A percentile compares a stretch with the other conserved stretches of the same genome.
These are phyloP conservation scores for Kwoniella dejecticola DNA, from an alignment of 768 basidiomycete genomes.

Conservation along the genomic window DNA sequence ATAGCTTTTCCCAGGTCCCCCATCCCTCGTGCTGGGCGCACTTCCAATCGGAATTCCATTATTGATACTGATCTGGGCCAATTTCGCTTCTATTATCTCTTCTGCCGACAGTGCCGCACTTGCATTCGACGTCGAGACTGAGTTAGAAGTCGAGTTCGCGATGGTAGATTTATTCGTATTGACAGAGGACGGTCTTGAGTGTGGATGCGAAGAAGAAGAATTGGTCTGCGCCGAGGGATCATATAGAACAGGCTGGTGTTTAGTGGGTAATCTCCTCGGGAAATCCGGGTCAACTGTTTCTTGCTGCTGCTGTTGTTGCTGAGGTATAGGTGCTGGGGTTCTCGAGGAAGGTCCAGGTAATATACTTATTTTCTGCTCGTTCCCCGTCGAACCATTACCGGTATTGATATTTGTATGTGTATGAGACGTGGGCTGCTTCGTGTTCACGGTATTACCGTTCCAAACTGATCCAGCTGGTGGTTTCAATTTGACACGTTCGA, in stretches of 20 bases:
- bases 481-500: conserved; percentile 32
- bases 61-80: conserved; percentile 42
- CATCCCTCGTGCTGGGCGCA: conserved; percentile 14
- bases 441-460: conserved; percentile 29
- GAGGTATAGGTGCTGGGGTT: conserved; percentile 1
- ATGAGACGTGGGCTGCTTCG: not conserved
- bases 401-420: not conserved
- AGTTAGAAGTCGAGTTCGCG: not conserved
- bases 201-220: not conserved
- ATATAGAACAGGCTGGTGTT: conserved; percentile 28
- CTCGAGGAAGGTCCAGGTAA: conserved; percentile 14
- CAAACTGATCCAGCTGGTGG: conserved; percentile 28
- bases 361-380: conserved; percentile 15
- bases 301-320: not conserved
- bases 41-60: conserved; percentile 44
- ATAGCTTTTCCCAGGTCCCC: conserved; percentile 26
- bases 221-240: conserved; percentile 30
- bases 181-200: conserved; percentile 21
- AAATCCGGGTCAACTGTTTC: conserved; percentile 32
- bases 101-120: conserved; percentile 24
- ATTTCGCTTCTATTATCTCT: conserved; percentile 46
- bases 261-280: conserved; percentile 21
- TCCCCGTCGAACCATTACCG: not conserved
- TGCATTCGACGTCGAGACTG: not conserved
- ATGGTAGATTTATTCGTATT: conserved; percentile 11